phyloP scores from a whole-genome alignment of 2,329 filamentous ascomycete species.

The Beauveria sp. region DNA sequence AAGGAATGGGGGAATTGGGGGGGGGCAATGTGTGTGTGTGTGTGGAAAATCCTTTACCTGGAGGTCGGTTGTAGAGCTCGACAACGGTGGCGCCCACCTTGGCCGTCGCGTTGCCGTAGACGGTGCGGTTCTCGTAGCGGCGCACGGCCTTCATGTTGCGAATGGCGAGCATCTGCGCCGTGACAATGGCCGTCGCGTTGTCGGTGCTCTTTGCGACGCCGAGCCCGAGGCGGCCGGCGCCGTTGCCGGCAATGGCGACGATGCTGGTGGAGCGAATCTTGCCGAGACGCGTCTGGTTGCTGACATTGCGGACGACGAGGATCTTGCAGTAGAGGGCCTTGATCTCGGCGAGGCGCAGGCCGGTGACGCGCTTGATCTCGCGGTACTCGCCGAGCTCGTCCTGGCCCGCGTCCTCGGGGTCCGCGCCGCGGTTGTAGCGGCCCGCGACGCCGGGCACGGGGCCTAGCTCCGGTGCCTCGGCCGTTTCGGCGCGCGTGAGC shows the following conservation, averaged over 20 bases:
- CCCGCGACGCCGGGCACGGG: constrained; percentile 46
- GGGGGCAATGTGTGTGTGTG: not conserved
- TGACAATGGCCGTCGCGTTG: constrained; percentile 54
- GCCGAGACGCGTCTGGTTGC: constrained; percentile 92
- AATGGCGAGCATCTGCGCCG: constrained; percentile 75
- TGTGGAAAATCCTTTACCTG: constrained; percentile 55
- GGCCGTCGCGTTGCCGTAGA: constrained; percentile 72
- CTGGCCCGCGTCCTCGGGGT: constrained; percentile 42
- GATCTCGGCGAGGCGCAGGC: constrained; percentile 46
- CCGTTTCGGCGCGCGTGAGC: constrained; percentile 29
- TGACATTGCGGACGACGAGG: constrained; percentile 65
- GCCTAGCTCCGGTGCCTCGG: constrained; percentile 42
- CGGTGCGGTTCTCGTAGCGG: constrained; percentile 86
- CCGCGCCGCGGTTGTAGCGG: constrained; percentile 39
- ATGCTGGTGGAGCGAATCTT: constrained; percentile 75
- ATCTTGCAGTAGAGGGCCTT: constrained; percentile 57
- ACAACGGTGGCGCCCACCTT: constrained; percentile 89
- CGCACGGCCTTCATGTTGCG: constrained; percentile 89
- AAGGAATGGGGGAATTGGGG: no score
- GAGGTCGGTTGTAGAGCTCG: constrained; percentile 72
- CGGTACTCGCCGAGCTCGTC: constrained; percentile 45
- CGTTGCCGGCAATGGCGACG: constrained; percentile 79
- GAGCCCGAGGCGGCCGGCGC: constrained; percentile 75
- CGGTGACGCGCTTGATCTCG: constrained; percentile 47
- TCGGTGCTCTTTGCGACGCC: constrained; percentile 87